Conservation (phyloP, 2,329 filamentous ascomycete species). For the Hysterium pulicare region DNA sequence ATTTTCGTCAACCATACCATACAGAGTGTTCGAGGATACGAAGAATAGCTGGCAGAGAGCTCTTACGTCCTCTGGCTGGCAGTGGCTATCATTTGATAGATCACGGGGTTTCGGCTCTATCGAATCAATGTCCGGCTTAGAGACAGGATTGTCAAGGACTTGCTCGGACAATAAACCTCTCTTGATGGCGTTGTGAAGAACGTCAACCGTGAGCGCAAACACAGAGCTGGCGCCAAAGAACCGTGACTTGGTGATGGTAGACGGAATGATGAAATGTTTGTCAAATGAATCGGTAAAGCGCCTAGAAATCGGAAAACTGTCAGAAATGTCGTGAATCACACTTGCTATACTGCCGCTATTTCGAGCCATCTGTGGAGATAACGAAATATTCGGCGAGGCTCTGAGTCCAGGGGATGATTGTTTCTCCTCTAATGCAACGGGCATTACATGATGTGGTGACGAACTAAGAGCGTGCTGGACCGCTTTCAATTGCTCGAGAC, state of each 20-base stretch:
- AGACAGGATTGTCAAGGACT: background rate
- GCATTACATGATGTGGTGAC: too few species aligned
- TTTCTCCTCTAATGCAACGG: too few species aligned
- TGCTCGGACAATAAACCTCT: slow-evolving; percentile 1
- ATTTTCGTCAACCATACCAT: slow-evolving; percentile 6
- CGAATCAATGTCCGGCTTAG: background rate
- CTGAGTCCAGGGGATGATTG: too few species aligned
- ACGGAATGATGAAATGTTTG: slow-evolving; percentile 30
- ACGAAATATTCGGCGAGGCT: too few species aligned
- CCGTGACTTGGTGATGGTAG: slow-evolving; percentile 34
- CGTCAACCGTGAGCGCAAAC: slow-evolving; percentile 4
- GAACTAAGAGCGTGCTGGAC: slow-evolving; percentile 2
- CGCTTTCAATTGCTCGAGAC: slow-evolving; percentile 5
- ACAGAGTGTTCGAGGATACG: slow-evolving; percentile 5
- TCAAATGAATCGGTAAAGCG: slow-evolving; percentile 4
- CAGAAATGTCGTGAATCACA: too few species aligned
- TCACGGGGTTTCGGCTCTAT: background rate
- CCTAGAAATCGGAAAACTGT: too few species aligned
- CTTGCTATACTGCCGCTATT: too few species aligned
- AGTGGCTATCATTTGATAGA: slow-evolving; percentile 2
- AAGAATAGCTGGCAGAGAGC: slow-evolving; percentile 4
- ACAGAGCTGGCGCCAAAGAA: slow-evolving; percentile 12
- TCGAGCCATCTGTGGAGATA: too few species aligned
- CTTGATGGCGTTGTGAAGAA: slow-evolving; percentile 3
- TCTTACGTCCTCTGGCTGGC: slow-evolving; percentile 2